These are phyloP conservation scores for Colletotrichum neosansevieriae DNA, from an alignment of 2,329 filamentous ascomycete species.

Conservation along the genomic window DNA sequence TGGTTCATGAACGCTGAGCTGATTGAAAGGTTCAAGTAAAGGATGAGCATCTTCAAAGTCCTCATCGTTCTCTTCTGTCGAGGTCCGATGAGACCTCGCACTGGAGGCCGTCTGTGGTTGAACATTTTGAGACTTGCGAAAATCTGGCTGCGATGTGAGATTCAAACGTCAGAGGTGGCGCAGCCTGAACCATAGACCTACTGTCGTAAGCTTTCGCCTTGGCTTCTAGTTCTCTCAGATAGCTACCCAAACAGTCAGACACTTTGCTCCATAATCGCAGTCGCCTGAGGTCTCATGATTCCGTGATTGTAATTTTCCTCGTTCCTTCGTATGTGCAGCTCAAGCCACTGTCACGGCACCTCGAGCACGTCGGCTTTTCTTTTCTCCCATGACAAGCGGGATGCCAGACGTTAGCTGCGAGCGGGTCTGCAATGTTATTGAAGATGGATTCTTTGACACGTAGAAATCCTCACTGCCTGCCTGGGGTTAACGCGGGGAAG, in stretches of 20 bases:
- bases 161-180: background rate
- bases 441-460: conserved; percentile 32
- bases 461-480: conserved; percentile 14
- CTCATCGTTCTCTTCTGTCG: conserved; percentile 45
- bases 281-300: conserved; percentile 43
- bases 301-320: conserved; percentile 51
- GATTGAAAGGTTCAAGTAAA: conserved; percentile 51
- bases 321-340: conserved; percentile 51
- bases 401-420: background rate
- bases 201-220: conserved; percentile 36
- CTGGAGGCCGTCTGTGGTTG: background rate
- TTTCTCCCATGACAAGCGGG: conserved; percentile 42
- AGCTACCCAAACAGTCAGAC: background rate
- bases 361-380: conserved; percentile 50
- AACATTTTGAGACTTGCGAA: background rate
- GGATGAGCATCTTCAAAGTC: conserved; percentile 49
- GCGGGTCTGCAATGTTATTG: conserved; percentile 7
- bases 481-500: conserved; percentile 30
- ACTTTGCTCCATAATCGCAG: too few species aligned
- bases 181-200: background rate
- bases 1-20: conserved; percentile 49
- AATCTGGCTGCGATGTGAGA: background rate
- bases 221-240: conserved; percentile 28
- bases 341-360: conserved; percentile 48
- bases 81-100: conserved; percentile 5